Conservation (phyloP, 495 filamentous ascomycete genomes). For the Bacidia rubella region DNA sequence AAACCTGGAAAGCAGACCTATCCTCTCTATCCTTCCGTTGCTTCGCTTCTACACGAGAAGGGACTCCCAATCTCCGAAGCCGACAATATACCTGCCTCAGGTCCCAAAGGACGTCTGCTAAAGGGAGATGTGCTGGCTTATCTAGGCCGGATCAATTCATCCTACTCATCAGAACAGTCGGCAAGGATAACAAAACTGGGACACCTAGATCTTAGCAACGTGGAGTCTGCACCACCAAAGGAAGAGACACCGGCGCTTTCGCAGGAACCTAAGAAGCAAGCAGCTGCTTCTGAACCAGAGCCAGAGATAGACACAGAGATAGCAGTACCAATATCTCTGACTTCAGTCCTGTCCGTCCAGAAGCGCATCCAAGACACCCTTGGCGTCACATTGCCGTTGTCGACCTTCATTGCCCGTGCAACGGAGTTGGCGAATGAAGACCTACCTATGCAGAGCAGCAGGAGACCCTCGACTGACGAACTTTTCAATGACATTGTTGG, state of each 20-base stretch:
- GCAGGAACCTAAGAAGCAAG: not conserved
- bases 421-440: constrained; percentile 74
- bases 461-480: constrained; percentile 57
- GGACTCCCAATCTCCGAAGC: constrained; percentile 56
- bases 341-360: constrained; percentile 64
- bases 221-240: constrained; percentile 59
- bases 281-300: constrained; percentile 20
- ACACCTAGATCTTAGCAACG: constrained; percentile 87
- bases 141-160: constrained; percentile 57
- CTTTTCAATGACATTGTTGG: constrained; percentile 84
- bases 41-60: constrained; percentile 63
- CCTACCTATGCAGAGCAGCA: constrained; percentile 50
- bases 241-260: not conserved
- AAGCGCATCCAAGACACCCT: constrained; percentile 59
- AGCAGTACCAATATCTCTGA: constrained; percentile 62
- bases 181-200: constrained; percentile 55
- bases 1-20: constrained; percentile 55
- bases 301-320: constrained; percentile 37
- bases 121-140: constrained; percentile 95
- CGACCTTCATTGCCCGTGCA: constrained; percentile 75
- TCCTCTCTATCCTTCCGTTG: constrained; percentile 77
- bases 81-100: constrained; percentile 70
- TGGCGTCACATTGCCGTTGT: constrained; percentile 68
- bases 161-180: constrained; percentile 56
- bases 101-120: constrained; percentile 76